A percentile compares a stretch with the other conserved stretches of the same genome.
These are phyloP conservation scores for Coemansia sp. DNA, from an alignment of 192 early-diverging fungal species.

Conservation along the genomic window DNA sequence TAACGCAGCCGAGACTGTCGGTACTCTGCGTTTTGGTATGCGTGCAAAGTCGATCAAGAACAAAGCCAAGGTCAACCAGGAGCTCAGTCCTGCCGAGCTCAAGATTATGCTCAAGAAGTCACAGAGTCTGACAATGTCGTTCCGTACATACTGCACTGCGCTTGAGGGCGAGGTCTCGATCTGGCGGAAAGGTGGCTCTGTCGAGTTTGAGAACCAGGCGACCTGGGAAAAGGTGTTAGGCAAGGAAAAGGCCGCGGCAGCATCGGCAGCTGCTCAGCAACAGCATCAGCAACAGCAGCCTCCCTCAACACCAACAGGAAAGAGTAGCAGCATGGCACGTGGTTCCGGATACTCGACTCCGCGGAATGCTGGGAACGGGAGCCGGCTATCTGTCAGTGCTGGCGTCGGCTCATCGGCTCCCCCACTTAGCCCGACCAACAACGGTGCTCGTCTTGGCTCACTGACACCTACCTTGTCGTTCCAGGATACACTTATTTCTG, in stretches of 20 bases:
- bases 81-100: constrained; percentile 91
- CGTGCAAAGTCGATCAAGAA: constrained; percentile 99
- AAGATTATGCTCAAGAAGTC: constrained; percentile 91
- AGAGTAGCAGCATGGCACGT: constrained; percentile 22
- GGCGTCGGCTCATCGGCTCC: constrained; percentile 33
- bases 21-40: constrained; percentile 95
- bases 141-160: constrained; percentile 78
- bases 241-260: constrained; percentile 18
- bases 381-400: constrained; percentile 42
- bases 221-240: constrained; percentile 43
- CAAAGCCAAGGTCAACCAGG: constrained; percentile 99
- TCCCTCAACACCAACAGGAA: constrained; percentile 22
- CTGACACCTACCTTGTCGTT: constrained; percentile 41
- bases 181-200: constrained; percentile 81
- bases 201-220: constrained; percentile 59
- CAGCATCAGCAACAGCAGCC: constrained; percentile 22
- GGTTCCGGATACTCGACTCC: constrained; percentile 27
- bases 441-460: constrained; percentile 33
- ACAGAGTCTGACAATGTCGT: constrained; percentile 74
- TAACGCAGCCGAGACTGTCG: constrained; percentile 93
- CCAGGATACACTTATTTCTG: constrained; percentile 48
- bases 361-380: constrained; percentile 18
- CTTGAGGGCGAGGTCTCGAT: constrained; percentile 86
- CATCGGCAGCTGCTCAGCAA: not conserved
- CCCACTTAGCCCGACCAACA: constrained; percentile 42